Conservation (phyloP, 2,329 filamentous ascomycete genomes). For the Ophiostoma novo-ulmi region DNA sequence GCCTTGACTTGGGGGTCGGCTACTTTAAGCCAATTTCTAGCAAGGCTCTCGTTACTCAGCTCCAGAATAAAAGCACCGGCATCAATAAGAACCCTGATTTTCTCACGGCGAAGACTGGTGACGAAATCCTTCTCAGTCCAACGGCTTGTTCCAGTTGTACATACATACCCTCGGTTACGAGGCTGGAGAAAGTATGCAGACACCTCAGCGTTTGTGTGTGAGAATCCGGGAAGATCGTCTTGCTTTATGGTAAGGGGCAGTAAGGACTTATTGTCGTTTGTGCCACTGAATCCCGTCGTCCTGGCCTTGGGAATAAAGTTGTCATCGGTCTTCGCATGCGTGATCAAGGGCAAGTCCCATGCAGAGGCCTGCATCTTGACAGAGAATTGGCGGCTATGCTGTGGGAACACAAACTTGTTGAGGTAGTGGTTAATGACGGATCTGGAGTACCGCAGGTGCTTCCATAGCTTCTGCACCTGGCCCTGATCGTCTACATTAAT, state of each 20-base stretch:
- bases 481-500: constrained; percentile 56
- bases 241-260: constrained; percentile 59
- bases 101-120: constrained; percentile 32
- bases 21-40: not conserved
- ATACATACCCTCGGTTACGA: constrained; percentile 46
- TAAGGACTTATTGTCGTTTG: constrained; percentile 58
- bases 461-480: constrained; percentile 49
- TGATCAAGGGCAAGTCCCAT: constrained; percentile 59
- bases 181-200: constrained; percentile 51
- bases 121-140: constrained; percentile 46
- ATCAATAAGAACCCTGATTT: constrained; percentile 56
- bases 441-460: constrained; percentile 44
- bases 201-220: constrained; percentile 60
- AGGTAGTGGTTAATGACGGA: constrained; percentile 56
- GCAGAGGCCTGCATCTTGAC: constrained; percentile 60
- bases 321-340: not conserved
- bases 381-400: constrained; percentile 59
- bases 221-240: constrained; percentile 50
- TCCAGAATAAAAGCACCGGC: constrained; percentile 58
- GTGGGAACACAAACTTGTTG: constrained; percentile 60
- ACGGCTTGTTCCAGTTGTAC: constrained; percentile 33
- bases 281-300: constrained; percentile 67
- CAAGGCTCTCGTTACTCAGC: constrained; percentile 18
- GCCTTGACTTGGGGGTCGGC: not conserved
- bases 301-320: constrained; percentile 29